Percentiles rank a stretch among this genome's conserved stretches.
Evolutionary conservation across 2,329 filamentous ascomycete species (phyloP).

Genomic region (Ilyonectria destructans): DNA sequence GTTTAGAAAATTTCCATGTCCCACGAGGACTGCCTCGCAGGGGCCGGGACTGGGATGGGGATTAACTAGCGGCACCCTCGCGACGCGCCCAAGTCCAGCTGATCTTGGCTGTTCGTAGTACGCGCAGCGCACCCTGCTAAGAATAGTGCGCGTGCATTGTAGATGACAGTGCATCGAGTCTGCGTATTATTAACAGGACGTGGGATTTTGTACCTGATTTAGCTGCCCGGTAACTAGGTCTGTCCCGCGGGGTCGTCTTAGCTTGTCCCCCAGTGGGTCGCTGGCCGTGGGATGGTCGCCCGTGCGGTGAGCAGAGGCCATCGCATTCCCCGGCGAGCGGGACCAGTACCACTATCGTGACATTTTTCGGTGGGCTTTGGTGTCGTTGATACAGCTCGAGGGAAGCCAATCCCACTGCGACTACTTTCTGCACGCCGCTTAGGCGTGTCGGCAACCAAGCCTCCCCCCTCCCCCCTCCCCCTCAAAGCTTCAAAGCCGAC

Average conservation of each 20-base stretch:
- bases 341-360: neutral
- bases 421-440: neutral
- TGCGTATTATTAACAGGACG: neutral
- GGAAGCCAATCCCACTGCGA: neutral
- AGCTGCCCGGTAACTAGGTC: neutral
- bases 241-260: neutral
- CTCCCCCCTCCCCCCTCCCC: neutral
- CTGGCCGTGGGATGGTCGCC: neutral
- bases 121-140: neutral
- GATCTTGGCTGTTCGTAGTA: slow-evolving; percentile 7
- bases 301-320: slow-evolving; percentile 1
- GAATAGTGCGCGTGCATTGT: neutral
- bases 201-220: slow-evolving; percentile 5
- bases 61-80: slow-evolving; percentile 21
- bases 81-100: slow-evolving; percentile 2
- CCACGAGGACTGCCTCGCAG: slow-evolving; percentile 26
- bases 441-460: slow-evolving; percentile 1
- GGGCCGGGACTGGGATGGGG: neutral
- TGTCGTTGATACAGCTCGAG: neutral
- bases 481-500: neutral
- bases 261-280: neutral
- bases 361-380: slow-evolving; percentile 1
- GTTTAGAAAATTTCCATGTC: slow-evolving; percentile 31
- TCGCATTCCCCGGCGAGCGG: neutral
- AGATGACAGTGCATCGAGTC: neutral